A percentile compares a stretch with the other conserved stretches of the same genome.
phyloP scores from a whole-genome alignment of 441 rosid species.

The Biscutella laevigata region DNA sequence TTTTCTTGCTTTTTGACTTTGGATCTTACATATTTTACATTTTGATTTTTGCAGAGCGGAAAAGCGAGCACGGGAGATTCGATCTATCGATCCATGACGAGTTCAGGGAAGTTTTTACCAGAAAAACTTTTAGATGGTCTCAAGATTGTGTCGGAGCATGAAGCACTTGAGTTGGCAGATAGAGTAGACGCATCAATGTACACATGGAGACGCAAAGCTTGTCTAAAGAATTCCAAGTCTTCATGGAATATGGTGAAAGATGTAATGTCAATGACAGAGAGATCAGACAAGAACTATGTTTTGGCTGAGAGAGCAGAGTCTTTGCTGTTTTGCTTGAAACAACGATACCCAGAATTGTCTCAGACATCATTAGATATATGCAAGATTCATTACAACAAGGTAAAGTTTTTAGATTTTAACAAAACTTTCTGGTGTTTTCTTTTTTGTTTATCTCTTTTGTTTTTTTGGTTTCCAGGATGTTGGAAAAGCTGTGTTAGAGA shows the following conservation, averaged over 20 bases:
- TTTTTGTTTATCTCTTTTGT: background rate
- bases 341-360: slow-evolving; percentile 42
- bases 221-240: slow-evolving; percentile 36
- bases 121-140: slow-evolving; percentile 35
- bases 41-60: slow-evolving; percentile 38
- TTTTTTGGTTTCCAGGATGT: slow-evolving; percentile 69
- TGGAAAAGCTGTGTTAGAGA: slow-evolving; percentile 83
- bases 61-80: slow-evolving; percentile 40
- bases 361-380: slow-evolving; percentile 47
- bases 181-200: slow-evolving; percentile 48
- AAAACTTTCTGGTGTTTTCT: background rate
- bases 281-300: slow-evolving; percentile 40
- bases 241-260: slow-evolving; percentile 51
- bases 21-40: background rate
- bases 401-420: background rate
- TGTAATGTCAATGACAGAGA: slow-evolving; percentile 30
- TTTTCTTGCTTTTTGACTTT: background rate
- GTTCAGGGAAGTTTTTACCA: slow-evolving; percentile 33
- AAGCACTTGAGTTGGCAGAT: slow-evolving; percentile 49
- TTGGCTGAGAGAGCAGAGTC: slow-evolving; percentile 49
- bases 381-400: slow-evolving; percentile 29
- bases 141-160: slow-evolving; percentile 38
- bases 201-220: slow-evolving; percentile 60
- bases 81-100: slow-evolving; percentile 31
- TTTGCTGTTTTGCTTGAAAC: slow-evolving; percentile 44